Conservation (phyloP, 768 basidiomycete genomes). For the Gelatoporia subvermispora region DNA sequence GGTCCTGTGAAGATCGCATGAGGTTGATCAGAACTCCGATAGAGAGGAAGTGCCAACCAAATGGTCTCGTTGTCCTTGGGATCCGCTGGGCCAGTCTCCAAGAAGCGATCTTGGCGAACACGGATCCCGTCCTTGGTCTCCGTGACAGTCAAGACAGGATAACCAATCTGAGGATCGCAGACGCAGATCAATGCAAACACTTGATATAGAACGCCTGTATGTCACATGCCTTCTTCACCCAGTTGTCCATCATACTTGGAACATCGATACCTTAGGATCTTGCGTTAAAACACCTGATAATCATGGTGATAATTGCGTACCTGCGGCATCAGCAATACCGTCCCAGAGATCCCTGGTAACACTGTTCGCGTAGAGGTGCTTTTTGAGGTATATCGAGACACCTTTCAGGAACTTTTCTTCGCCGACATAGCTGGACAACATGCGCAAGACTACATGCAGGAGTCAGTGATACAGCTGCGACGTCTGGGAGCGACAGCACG, state of each 20-base stretch:
- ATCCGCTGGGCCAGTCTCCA: conserved; percentile 76
- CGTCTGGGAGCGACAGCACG: background rate
- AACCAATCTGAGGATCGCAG: conserved; percentile 61
- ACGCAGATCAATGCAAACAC: too few relatives aligned
- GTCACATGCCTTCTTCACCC: conserved; percentile 68
- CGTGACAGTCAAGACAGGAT: conserved; percentile 84
- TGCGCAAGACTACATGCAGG: conserved; percentile 68
- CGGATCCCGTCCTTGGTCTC: conserved; percentile 69
- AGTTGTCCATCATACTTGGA: conserved; percentile 80
- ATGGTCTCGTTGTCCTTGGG: conserved; percentile 83
- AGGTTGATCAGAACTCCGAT: background rate
- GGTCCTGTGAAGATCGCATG: conserved; percentile 44
- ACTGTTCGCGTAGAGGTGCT: conserved; percentile 79
- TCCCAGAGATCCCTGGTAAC: conserved; percentile 85
- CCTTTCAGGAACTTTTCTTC: conserved; percentile 85
- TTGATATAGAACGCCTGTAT: background rate
- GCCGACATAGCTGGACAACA: conserved; percentile 86
- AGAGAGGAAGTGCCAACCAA: conserved; percentile 47
- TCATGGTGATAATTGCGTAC: conserved; percentile 18
- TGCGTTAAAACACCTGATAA: background rate
- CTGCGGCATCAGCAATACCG: conserved; percentile 74
- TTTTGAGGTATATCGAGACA: conserved; percentile 89
- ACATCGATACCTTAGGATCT: conserved; percentile 52
- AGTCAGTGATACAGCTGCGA: background rate
- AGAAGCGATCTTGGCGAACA: conserved; percentile 87